phyloP scores from a whole-genome alignment of 352 stramenopile species.

The Globisporangium orthogonon region DNA sequence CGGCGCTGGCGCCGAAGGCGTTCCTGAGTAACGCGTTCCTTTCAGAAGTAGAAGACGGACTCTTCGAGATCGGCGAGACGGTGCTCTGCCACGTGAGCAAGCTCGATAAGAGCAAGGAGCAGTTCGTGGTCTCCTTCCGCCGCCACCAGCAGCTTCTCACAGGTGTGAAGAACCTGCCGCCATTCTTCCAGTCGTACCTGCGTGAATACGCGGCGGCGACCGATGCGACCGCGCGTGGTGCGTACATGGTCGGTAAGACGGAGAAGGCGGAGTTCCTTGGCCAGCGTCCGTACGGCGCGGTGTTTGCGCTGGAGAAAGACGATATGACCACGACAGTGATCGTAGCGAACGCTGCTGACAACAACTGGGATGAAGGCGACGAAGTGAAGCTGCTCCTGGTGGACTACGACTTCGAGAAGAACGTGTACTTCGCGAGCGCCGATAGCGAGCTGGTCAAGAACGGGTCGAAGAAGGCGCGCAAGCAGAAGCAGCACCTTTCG shows the following conservation, averaged over 20 bases:
- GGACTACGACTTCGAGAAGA: conserved; percentile 86
- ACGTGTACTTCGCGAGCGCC: conserved; percentile 60
- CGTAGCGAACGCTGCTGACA: conserved; percentile 35
- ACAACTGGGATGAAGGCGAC: conserved; percentile 49
- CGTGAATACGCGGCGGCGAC: conserved; percentile 21
- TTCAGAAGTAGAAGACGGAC: conserved; percentile 50
- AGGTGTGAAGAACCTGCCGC: conserved; percentile 27
- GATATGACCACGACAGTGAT: conserved; percentile 63
- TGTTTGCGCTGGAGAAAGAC: conserved; percentile 72
- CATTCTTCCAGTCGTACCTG: conserved; percentile 54
- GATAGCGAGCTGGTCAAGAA: conserved; percentile 44
- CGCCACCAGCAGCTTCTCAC: conserved; percentile 26
- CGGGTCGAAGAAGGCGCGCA: conserved; percentile 61
- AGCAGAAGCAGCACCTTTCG: conserved; percentile 49
- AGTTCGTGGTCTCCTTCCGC: conserved; percentile 77
- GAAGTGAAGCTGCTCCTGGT: conserved; percentile 70
- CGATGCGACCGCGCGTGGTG: conserved; percentile 7
- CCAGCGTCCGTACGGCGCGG: conserved; percentile 76
- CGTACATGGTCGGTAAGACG: conserved; percentile 55
- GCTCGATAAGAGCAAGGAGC: conserved; percentile 63
- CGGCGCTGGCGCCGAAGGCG: conserved; percentile 70
- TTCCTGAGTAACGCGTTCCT: conserved; percentile 78
- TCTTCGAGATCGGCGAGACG: conserved; percentile 86
- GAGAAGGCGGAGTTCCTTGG: conserved; percentile 83
- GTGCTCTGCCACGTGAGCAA: conserved; percentile 79